phyloP scores from a whole-genome alignment of 2,329 filamentous ascomycete genomes.

The Leptographium procerum region DNA sequence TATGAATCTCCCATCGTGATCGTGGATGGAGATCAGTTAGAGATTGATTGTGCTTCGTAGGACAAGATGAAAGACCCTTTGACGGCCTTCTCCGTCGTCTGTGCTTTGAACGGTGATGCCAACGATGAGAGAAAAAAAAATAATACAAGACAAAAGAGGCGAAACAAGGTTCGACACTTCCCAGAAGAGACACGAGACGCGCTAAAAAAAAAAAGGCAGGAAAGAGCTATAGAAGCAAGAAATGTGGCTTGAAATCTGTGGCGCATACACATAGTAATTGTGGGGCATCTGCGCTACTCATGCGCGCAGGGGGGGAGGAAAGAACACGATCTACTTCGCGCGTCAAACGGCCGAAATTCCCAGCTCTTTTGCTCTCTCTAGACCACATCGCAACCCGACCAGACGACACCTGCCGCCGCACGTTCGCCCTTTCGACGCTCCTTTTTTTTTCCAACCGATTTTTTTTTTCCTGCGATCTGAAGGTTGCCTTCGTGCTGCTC shows the following conservation, averaged over 20 bases:
- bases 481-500: background rate
- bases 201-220: background rate
- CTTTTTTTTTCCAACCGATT: background rate
- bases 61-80: background rate
- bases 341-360: background rate
- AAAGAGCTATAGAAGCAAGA: background rate
- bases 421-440: too few relatives aligned
- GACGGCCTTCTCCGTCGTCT: too few relatives aligned
- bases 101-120: background rate
- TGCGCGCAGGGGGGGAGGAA: background rate
- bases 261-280: background rate
- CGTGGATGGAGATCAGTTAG: too few relatives aligned
- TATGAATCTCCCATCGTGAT: slow-evolving; percentile 7
- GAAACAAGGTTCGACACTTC: too few relatives aligned
- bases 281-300: background rate
- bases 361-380: background rate
- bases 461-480: too few relatives aligned
- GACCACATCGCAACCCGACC: background rate
- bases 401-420: background rate
- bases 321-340: slow-evolving; percentile 1
- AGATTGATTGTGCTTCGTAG: background rate
- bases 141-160: background rate
- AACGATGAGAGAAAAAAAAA: background rate
- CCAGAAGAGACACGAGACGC: too few relatives aligned
- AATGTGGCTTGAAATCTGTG: background rate